A percentile compares a stretch with the other conserved stretches of the same genome.
phyloP scores from a whole-genome alignment of 306 rosid species.

The Canavalia ensiformis region DNA sequence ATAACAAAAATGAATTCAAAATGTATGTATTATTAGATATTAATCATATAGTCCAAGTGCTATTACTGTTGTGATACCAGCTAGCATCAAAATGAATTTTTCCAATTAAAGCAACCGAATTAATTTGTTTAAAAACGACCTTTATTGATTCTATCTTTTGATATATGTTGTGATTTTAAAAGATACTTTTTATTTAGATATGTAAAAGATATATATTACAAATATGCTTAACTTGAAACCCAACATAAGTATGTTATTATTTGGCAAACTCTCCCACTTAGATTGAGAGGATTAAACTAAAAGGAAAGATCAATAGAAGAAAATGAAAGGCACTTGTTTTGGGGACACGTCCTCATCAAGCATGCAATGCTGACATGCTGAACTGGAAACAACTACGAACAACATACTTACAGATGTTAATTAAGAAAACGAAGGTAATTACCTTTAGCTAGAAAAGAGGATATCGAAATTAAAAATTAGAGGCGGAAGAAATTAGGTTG shows the following conservation, averaged over 20 bases:
- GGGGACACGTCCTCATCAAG: conserved; percentile 42
- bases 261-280: not conserved
- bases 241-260: not conserved
- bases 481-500: conserved; percentile 22
- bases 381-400: conserved; percentile 58
- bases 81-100: too few relatives aligned
- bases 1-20: too few relatives aligned
- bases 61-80: too few relatives aligned
- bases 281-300: not conserved
- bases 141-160: too few relatives aligned
- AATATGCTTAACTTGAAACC: not conserved
- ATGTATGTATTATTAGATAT: too few relatives aligned
- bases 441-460: conserved; percentile 29
- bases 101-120: too few relatives aligned
- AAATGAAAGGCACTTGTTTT: conserved; percentile 42
- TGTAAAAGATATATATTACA: not conserved
- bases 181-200: not conserved
- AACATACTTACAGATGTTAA: not conserved
- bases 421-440: not conserved
- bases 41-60: too few relatives aligned
- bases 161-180: too few relatives aligned
- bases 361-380: conserved; percentile 53
- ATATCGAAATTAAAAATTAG: conserved; percentile 25
- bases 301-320: not conserved
- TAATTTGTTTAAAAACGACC: too few relatives aligned